phyloP scores from a whole-genome alignment of 1,139 yeast species.

The Oligophagozyma castellii region DNA sequence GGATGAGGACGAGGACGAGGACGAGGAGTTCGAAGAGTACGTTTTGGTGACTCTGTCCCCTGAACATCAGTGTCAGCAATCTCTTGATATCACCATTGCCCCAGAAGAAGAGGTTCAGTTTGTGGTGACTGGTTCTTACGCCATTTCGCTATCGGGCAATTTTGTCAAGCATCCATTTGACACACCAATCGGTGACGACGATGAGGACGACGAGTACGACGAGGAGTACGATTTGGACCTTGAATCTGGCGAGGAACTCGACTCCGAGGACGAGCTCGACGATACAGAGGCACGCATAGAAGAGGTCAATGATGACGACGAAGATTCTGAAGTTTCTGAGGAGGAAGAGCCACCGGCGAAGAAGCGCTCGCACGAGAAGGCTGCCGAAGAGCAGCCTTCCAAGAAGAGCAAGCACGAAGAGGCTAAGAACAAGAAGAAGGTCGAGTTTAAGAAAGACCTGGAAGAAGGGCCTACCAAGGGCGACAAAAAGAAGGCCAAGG shows the following conservation, averaged over 20 bases:
- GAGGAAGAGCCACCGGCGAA: constrained; percentile 8
- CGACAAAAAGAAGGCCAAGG: constrained; percentile 40
- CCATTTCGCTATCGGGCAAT: constrained; percentile 88
- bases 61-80: constrained; percentile 72
- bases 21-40: constrained; percentile 60
- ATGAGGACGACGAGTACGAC: constrained; percentile 37
- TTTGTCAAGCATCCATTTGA: constrained; percentile 83
- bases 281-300: constrained; percentile 25
- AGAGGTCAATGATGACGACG: constrained; percentile 21
- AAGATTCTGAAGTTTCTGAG: constrained; percentile 22
- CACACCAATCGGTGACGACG: constrained; percentile 22
- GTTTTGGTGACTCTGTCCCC: constrained; percentile 89
- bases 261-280: constrained; percentile 27
- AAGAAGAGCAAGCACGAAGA: constrained; percentile 11
- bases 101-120: constrained; percentile 93
- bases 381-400: constrained; percentile 20
- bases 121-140: constrained; percentile 91
- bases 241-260: constrained; percentile 49
- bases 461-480: constrained; percentile 84
- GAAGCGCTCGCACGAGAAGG: constrained; percentile 18
- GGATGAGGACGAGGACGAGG: constrained; percentile 29
- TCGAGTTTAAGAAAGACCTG: constrained; percentile 76
- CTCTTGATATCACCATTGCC: constrained; percentile 75
- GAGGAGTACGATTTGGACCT: constrained; percentile 56
- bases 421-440: constrained; percentile 61